Percentiles rank a stretch among this genome's conserved stretches.
Conservation (phyloP, 1,139 yeast species). For the Yamadazyma diddensiae region DNA sequence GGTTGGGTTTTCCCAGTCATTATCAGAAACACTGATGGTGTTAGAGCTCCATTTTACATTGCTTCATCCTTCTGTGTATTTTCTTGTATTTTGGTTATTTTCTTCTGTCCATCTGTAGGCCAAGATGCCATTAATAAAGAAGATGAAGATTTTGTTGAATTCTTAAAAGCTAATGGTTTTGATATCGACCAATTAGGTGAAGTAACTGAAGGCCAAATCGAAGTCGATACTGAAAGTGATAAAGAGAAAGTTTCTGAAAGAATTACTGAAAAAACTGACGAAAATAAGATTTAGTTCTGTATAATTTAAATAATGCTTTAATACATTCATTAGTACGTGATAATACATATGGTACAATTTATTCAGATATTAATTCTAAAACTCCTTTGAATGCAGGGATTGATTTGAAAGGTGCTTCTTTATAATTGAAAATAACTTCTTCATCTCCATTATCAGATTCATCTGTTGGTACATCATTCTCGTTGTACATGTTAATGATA, state of each 20-base stretch:
- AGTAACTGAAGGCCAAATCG: slow-evolving; percentile 15
- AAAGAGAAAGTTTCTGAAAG: slow-evolving; percentile 7
- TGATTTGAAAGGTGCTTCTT: slow-evolving; percentile 2
- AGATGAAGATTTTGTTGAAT: slow-evolving; percentile 66
- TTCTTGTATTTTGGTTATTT: slow-evolving; percentile 65
- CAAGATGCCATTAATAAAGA: slow-evolving; percentile 81
- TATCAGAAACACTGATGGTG: slow-evolving; percentile 48
- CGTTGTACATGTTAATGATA: slow-evolving; percentile 8
- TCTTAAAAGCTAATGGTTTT: slow-evolving; percentile 57
- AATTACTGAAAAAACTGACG: slow-evolving; percentile 1
- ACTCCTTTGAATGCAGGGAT: slow-evolving; percentile 5
- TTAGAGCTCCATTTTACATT: slow-evolving; percentile 78
- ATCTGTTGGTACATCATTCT: slow-evolving; percentile 11
- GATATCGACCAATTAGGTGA: slow-evolving; percentile 53
- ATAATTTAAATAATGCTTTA: too few relatives aligned
- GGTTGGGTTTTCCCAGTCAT: slow-evolving; percentile 82
- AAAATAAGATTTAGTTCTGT: too few relatives aligned
- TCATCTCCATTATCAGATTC: slow-evolving; percentile 5
- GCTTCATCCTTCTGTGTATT: slow-evolving; percentile 74
- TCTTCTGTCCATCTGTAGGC: slow-evolving; percentile 75
- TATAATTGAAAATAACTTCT: slow-evolving; percentile 8
- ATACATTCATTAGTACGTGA: neutral
- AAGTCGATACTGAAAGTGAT: slow-evolving; percentile 8
- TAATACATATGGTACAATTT: slow-evolving; percentile 1
- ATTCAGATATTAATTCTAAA: slow-evolving; percentile 7